Conservation (phyloP, 2,329 filamentous ascomycete species). For the Fusarium sp. region DNA sequence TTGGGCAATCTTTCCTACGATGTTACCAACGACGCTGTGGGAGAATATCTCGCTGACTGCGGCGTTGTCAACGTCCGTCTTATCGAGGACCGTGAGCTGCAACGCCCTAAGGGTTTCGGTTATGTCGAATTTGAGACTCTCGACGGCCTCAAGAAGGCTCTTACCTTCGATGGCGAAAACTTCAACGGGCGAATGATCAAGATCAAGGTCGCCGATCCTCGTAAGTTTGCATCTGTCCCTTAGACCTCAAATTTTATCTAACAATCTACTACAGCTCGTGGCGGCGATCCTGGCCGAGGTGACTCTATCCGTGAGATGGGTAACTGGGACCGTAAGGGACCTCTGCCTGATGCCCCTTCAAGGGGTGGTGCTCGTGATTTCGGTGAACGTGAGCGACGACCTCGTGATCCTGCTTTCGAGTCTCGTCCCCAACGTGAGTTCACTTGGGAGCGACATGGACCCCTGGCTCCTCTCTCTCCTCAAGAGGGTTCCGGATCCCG, state of each 20-base stretch:
- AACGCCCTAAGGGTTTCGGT: slow-evolving; percentile 96
- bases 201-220: slow-evolving; percentile 96
- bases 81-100: slow-evolving; percentile 94
- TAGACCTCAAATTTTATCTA: slow-evolving; percentile 43
- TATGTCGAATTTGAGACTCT: slow-evolving; percentile 93
- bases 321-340: slow-evolving; percentile 94
- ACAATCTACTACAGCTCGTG: slow-evolving; percentile 76
- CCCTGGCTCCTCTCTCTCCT: slow-evolving; percentile 77
- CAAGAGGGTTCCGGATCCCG: slow-evolving; percentile 64
- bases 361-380: slow-evolving; percentile 65
- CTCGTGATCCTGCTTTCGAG: slow-evolving; percentile 70
- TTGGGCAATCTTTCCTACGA: slow-evolving; percentile 98
- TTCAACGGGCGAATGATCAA: slow-evolving; percentile 92
- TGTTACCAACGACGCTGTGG: slow-evolving; percentile 83
- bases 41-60: slow-evolving; percentile 86
- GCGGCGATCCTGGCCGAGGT: slow-evolving; percentile 67
- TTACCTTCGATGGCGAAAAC: slow-evolving; percentile 81
- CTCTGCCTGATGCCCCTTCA: slow-evolving; percentile 78
- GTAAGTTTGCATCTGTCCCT: slow-evolving; percentile 67
- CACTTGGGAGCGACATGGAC: slow-evolving; percentile 96
- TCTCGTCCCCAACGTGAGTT: slow-evolving; percentile 76
- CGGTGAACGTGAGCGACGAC: slow-evolving; percentile 73
- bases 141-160: slow-evolving; percentile 91
- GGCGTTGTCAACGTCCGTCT: slow-evolving; percentile 92
- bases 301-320: slow-evolving; percentile 82